Evolutionary conservation across 768 basidiomycete species (phyloP).

Genomic region (Leccinum rimulosum): DNA sequence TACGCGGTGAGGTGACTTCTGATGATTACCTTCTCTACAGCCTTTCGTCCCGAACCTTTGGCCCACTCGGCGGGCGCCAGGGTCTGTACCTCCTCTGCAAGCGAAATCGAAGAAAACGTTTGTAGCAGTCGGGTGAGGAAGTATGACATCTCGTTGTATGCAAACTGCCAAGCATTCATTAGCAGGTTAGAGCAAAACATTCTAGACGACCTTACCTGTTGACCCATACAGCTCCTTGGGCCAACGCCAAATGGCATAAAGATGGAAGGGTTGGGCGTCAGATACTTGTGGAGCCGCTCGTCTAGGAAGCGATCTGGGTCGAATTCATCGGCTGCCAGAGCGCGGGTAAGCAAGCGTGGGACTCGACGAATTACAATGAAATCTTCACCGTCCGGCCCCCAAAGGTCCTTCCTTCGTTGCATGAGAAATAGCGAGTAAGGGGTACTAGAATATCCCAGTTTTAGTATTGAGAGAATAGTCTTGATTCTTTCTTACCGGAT

Average conservation of each 20-base stretch:
- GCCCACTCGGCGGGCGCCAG: constrained; percentile 48
- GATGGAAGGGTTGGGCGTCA: constrained; percentile 53
- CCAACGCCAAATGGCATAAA: constrained; percentile 44
- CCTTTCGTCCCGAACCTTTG: constrained; percentile 33
- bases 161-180: constrained; percentile 41
- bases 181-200: not conserved
- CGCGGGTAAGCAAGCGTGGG: not conserved
- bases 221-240: constrained; percentile 37
- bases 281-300: constrained; percentile 52
- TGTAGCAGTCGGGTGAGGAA: constrained; percentile 62
- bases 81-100: constrained; percentile 46
- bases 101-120: constrained; percentile 43
- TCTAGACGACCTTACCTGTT: constrained; percentile 26
- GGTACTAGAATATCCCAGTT: constrained; percentile 23
- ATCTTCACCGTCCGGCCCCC: constrained; percentile 62
- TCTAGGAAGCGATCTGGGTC: constrained; percentile 72
- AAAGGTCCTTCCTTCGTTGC: constrained; percentile 62
- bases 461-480: not conserved
- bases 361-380: not conserved
- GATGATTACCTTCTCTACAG: constrained; percentile 45
- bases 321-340: constrained; percentile 47
- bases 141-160: constrained; percentile 65
- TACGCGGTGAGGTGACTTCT: constrained; percentile 55
- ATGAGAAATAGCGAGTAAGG: constrained; percentile 50
- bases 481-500: constrained; percentile 21